These are phyloP conservation scores for Xylaria sp. DNA, from an alignment of 495 filamentous ascomycete genomes.

Conservation along the genomic window DNA sequence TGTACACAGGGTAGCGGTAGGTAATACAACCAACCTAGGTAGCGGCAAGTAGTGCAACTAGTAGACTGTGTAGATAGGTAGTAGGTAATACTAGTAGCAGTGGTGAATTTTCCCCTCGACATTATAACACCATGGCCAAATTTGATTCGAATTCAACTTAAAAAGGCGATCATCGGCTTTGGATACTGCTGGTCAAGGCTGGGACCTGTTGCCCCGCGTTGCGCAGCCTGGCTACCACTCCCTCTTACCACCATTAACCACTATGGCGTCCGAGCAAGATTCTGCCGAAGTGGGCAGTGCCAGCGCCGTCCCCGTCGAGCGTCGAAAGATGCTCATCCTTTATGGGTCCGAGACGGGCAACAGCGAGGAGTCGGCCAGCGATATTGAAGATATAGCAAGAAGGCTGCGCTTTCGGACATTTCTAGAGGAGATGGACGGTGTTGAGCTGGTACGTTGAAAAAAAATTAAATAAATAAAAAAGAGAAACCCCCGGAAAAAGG, in stretches of 20 bases:
- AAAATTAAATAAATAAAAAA: no score
- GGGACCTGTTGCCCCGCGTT: neutral
- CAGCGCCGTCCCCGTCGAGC: constrained; percentile 30
- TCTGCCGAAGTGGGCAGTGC: constrained; percentile 10
- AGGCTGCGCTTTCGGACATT: constrained; percentile 77
- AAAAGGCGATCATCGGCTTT: neutral
- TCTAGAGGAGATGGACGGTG: constrained; percentile 76
- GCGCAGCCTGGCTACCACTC: neutral
- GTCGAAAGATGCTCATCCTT: constrained; percentile 75
- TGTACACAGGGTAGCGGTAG: no score
- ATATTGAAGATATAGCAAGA: constrained; percentile 74
- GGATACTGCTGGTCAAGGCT: neutral
- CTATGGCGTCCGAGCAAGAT: constrained; percentile 32
- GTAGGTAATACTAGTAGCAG: neutral
- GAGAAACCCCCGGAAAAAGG: neutral
- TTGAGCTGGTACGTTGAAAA: constrained; percentile 69
- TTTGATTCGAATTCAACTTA: neutral
- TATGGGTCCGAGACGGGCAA: constrained; percentile 97
- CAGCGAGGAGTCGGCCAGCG: constrained; percentile 84
- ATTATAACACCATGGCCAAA: neutral
- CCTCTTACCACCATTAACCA: neutral
- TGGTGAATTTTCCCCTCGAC: neutral
- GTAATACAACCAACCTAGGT: no score
- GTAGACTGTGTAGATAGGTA: no score
- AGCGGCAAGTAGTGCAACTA: neutral